phyloP scores from a whole-genome alignment of 805 yeast genomes.

The Myxozyma geophila region DNA sequence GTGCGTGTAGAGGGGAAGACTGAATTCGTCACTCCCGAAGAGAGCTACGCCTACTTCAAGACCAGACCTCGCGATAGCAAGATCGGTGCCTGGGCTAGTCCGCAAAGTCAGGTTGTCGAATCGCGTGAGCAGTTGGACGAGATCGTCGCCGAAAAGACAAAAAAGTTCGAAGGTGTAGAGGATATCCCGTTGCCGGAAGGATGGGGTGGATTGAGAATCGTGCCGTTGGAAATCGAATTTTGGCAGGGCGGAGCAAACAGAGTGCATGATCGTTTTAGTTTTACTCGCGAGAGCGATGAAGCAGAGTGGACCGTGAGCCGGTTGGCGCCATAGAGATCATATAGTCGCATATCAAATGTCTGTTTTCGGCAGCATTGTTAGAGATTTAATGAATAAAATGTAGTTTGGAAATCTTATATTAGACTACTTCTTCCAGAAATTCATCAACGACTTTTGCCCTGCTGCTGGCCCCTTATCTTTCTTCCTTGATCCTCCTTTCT shows the following conservation, averaged over 20 bases:
- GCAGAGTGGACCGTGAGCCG: slow-evolving; percentile 27
- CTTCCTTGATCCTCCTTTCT: slow-evolving; percentile 8
- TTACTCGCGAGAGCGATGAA: slow-evolving; percentile 24
- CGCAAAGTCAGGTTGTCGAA: slow-evolving; percentile 70
- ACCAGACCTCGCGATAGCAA: slow-evolving; percentile 92
- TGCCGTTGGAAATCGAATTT: slow-evolving; percentile 89
- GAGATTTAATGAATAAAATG: background rate
- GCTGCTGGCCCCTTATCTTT: background rate
- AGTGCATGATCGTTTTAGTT: slow-evolving; percentile 77
- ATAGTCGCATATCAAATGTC: background rate
- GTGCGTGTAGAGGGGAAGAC: slow-evolving; percentile 89
- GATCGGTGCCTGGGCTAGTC: slow-evolving; percentile 96
- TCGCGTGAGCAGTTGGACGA: slow-evolving; percentile 67
- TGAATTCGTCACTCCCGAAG: slow-evolving; percentile 73
- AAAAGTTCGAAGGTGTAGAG: slow-evolving; percentile 63
- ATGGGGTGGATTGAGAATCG: slow-evolving; percentile 94
- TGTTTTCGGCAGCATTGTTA: background rate
- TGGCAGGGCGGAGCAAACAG: slow-evolving; percentile 96
- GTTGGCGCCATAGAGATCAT: slow-evolving; percentile 28
- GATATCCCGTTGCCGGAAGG: slow-evolving; percentile 86
- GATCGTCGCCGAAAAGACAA: slow-evolving; percentile 53
- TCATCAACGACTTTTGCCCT: slow-evolving; percentile 29
- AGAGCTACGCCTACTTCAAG: slow-evolving; percentile 74
- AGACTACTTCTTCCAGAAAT: slow-evolving; percentile 20
- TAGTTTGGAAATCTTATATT: background rate